Evolutionary conservation across 2,329 filamentous ascomycete species (phyloP).

Genomic region (Sporothrix mexicana): DNA sequence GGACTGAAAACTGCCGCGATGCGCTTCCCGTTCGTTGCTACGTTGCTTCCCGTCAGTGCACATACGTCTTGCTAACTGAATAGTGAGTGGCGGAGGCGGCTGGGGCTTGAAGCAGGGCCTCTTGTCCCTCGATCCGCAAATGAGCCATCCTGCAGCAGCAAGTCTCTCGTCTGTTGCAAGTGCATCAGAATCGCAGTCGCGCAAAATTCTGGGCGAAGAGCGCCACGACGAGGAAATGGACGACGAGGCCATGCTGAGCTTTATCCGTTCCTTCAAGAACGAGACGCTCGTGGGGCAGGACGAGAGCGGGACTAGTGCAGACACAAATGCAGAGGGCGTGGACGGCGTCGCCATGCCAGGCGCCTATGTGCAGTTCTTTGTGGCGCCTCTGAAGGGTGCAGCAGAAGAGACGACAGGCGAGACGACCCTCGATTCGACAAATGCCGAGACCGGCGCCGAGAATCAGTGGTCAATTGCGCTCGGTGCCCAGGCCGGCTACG

Average conservation of each 20-base stretch:
- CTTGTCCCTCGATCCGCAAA: constrained; percentile 76
- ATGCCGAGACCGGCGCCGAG: constrained; percentile 12
- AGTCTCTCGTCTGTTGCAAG: neutral
- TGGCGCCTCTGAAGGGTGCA: constrained; percentile 40
- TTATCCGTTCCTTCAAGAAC: constrained; percentile 56
- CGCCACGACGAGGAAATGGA: constrained; percentile 51
- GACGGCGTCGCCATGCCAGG: constrained; percentile 66
- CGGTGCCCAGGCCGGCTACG: constrained; percentile 33
- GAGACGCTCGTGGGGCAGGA: constrained; percentile 37
- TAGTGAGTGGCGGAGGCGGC: constrained; percentile 79
- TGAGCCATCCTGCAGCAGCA: constrained; percentile 52
- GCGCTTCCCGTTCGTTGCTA: too few species aligned
- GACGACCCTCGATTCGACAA: neutral
- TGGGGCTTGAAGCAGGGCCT: constrained; percentile 84
- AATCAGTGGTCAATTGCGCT: constrained; percentile 33
- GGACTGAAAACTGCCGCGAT: too few species aligned
- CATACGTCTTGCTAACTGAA: constrained; percentile 31
- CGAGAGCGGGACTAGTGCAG: neutral
- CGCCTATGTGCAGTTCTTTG: constrained; percentile 70
- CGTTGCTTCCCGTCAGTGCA: neutral
- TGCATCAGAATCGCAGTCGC: neutral
- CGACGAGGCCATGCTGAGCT: constrained; percentile 59
- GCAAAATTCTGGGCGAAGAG: constrained; percentile 28
- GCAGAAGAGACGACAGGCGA: neutral
- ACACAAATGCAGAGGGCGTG: neutral